These are phyloP conservation scores for Dryas octopetala DNA, from an alignment of 306 rosid genomes.

Conservation along the genomic window DNA sequence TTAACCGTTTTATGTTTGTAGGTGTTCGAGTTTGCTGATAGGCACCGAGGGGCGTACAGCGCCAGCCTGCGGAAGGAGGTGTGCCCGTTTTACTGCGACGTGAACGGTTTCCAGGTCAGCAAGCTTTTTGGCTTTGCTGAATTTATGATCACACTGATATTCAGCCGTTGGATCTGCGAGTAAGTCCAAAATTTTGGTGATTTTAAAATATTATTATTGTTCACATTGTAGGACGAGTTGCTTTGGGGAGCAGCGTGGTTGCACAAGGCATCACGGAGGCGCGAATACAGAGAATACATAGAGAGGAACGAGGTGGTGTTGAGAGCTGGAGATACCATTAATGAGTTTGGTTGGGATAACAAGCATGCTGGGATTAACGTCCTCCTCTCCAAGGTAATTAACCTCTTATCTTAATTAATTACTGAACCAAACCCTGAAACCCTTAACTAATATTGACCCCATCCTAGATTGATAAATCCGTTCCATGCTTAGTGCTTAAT, in stretches of 20 bases:
- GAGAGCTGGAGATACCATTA: slow-evolving; percentile 92
- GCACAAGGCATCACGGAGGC: slow-evolving; percentile 91
- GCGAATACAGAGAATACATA: slow-evolving; percentile 84
- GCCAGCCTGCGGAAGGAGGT: slow-evolving; percentile 67
- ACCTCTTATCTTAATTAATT: neutral
- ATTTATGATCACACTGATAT: neutral
- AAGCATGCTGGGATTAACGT: slow-evolving; percentile 98
- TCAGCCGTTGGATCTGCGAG: slow-evolving; percentile 37
- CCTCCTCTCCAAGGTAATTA: slow-evolving; percentile 79
- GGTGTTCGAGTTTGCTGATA: slow-evolving; percentile 98
- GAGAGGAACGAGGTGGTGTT: slow-evolving; percentile 81
- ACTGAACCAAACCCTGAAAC: neutral
- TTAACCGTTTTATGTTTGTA: slow-evolving; percentile 45
- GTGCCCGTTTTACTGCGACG: slow-evolving; percentile 95
- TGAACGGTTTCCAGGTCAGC: slow-evolving; percentile 84
- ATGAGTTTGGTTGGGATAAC: slow-evolving; percentile 99
- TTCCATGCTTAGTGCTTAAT: neutral
- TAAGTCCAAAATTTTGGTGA: neutral
- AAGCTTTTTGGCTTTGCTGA: neutral
- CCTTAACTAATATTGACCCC: no score
- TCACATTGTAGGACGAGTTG: slow-evolving; percentile 63
- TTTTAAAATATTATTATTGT: no score
- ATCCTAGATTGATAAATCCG: neutral
- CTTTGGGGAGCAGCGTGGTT: slow-evolving; percentile 99
- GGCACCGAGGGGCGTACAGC: slow-evolving; percentile 93